Evolutionary conservation across 345 rosid genomes (phyloP), one percentile per base, ranked within the genome.

Genomic region (Geranium brycei): DNA sequence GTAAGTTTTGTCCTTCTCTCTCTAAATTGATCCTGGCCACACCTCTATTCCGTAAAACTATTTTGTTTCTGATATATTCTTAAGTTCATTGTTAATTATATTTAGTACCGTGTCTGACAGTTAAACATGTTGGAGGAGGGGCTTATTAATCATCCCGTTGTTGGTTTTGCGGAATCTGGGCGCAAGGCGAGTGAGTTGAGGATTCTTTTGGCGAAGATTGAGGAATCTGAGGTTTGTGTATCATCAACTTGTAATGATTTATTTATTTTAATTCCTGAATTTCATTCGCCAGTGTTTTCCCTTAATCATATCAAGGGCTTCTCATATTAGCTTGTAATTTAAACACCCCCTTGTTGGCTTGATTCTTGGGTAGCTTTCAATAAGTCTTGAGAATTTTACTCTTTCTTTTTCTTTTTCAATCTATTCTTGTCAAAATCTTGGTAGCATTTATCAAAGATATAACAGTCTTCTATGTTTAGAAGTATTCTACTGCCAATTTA

Each of bases 61-160:
- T 35, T 35, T 35, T 35, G 41, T 4, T 35, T 35, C 41, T 35
- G 41, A 4, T 35, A 35, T 35, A 58, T 13, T 5, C 51, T 19
- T 65, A 14, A 8, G 64, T 32, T 38, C 23, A 12, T 14, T 58
- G 32, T 66, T 51, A 58, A 72, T 66, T 67, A n/a, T 69, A 64
- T 62, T 65, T 23, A 51, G 69, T 31, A 40, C 63, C 67, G 67
- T 81, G 59, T 64, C 63, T 69, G 62, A 68, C 83, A 93, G 99
- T 72, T 93, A 68, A 85, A 87, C 81, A 85, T 90, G 80, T 74
- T 90, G 73, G 99, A 91, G 67, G 99, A 93, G 81, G 99, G 97
- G 68, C 91, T 93, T 78, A 71, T 88, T 76, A 90, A 93, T 79
- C 80, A 88, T 72, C 86, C 96, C 3, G 91, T 75, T 59, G 95